Conservation (phyloP, 371 early-diverging fungal genomes). For the Mortierella sp. region DNA sequence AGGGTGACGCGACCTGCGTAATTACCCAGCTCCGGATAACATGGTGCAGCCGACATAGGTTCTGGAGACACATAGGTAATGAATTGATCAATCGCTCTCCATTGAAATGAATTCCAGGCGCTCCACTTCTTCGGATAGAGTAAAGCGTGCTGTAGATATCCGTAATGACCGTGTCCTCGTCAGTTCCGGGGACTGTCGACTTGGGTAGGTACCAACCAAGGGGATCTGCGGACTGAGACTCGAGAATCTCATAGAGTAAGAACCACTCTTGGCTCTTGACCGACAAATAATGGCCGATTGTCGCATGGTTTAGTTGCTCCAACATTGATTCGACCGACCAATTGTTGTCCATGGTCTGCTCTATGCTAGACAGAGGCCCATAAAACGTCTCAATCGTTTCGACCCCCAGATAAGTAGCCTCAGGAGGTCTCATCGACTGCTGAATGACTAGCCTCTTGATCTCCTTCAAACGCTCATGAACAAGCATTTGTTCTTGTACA, state of each 20-base stretch:
- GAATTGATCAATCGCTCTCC: conserved; percentile 61
- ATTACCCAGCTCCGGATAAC: conserved; percentile 81
- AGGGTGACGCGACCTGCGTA: conserved; percentile 63
- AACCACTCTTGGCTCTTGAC: conserved; percentile 81
- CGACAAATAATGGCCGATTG: conserved; percentile 60
- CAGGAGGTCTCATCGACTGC: conserved; percentile 21
- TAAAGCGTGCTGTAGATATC: conserved; percentile 70
- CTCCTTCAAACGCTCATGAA: neutral
- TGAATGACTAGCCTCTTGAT: conserved; percentile 23
- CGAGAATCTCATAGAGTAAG: conserved; percentile 73
- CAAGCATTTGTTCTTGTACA: neutral
- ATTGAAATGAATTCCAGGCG: conserved; percentile 31
- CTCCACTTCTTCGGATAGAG: conserved; percentile 59
- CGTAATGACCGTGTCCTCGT: conserved; percentile 70
- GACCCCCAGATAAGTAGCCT: conserved; percentile 11
- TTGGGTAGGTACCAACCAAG: conserved; percentile 80
- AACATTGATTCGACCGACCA: conserved; percentile 29
- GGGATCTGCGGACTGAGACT: conserved; percentile 75
- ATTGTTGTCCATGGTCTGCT: conserved; percentile 21
- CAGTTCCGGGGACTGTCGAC: conserved; percentile 52
- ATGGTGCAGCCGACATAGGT: conserved; percentile 75
- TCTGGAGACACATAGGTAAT: conserved; percentile 77
- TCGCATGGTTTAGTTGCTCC: conserved; percentile 40
- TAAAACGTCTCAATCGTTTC: conserved; percentile 30
- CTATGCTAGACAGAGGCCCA: conserved; percentile 2